Evolutionary conservation across 805 yeast genomes (phyloP).

Genomic region (Candida coquimbonensis): DNA sequence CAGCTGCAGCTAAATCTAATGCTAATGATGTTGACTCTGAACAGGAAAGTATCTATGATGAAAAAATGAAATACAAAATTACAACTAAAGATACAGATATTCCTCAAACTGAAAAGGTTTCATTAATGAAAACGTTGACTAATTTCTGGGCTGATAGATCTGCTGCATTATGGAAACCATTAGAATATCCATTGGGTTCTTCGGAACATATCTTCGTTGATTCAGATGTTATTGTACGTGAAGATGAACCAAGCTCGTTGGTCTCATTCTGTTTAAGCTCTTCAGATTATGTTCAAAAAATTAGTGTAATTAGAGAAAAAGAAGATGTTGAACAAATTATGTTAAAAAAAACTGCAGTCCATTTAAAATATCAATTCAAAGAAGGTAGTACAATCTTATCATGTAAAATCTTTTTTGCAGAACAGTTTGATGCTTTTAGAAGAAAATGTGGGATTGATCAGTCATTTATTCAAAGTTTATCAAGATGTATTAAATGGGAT

Average conservation of each 20-base stretch:
- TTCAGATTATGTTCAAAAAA: conserved; percentile 68
- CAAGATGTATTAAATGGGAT: conserved; percentile 94
- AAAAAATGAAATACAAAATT: conserved; percentile 6
- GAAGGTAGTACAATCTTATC: conserved; percentile 79
- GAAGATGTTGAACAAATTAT: conserved; percentile 53
- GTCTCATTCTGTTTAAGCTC: conserved; percentile 90
- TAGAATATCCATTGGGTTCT: conserved; percentile 70
- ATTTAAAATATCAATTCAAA: conserved; percentile 84
- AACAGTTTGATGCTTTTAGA: conserved; percentile 92
- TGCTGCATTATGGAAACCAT: conserved; percentile 90
- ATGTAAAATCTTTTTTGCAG: conserved; percentile 92
- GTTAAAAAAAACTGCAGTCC: conserved; percentile 81
- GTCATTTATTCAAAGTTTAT: conserved; percentile 77
- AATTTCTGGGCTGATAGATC: conserved; percentile 98
- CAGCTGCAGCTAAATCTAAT: conserved; percentile 11
- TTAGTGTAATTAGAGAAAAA: conserved; percentile 25
- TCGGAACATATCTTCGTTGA: conserved; percentile 91
- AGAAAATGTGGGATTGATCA: conserved; percentile 72
- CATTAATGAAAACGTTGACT: conserved; percentile 75
- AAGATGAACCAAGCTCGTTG: conserved; percentile 92
- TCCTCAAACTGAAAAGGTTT: conserved; percentile 57
- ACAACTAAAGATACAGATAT: conserved; percentile 16
- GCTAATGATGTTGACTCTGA: conserved; percentile 9
- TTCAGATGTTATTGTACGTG: conserved; percentile 87
- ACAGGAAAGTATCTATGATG: conserved; percentile 14